These are phyloP conservation scores for Cystobasidium sp. DNA, from an alignment of 1,284 basidiomycete species.

Conservation along the genomic window DNA sequence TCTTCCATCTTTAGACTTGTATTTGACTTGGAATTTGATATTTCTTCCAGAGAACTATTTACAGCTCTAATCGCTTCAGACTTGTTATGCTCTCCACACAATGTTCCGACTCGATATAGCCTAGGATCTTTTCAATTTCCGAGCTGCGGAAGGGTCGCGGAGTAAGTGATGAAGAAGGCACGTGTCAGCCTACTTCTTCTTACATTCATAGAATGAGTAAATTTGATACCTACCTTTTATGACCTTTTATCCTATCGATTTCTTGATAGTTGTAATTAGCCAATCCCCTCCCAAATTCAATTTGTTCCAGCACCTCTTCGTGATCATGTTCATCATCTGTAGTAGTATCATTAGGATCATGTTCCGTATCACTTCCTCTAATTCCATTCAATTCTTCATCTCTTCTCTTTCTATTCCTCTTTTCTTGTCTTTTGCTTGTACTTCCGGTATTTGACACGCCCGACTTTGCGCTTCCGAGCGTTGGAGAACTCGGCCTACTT, in stretches of 20 bases:
- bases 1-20: not conserved
- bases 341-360: constrained; percentile 11
- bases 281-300: constrained; percentile 90
- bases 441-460: not conserved
- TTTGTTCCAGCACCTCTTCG: constrained; percentile 70
- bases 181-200: not conserved
- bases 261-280: constrained; percentile 96
- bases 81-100: constrained; percentile 87
- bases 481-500: not conserved
- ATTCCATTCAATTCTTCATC: too few relatives aligned
- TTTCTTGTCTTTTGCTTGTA: not conserved
- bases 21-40: not conserved
- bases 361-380: not conserved
- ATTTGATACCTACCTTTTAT: constrained; percentile 72
- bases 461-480: not conserved
- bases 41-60: not conserved
- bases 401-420: constrained; percentile 12
- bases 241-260: constrained; percentile 83
- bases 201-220: not conserved
- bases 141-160: constrained; percentile 63
- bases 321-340: constrained; percentile 28
- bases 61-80: constrained; percentile 31
- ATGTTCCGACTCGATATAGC: constrained; percentile 94
- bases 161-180: not conserved
- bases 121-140: constrained; percentile 76